phyloP scores from a whole-genome alignment of 495 filamentous ascomycete genomes.

The Tirmania nivea region DNA sequence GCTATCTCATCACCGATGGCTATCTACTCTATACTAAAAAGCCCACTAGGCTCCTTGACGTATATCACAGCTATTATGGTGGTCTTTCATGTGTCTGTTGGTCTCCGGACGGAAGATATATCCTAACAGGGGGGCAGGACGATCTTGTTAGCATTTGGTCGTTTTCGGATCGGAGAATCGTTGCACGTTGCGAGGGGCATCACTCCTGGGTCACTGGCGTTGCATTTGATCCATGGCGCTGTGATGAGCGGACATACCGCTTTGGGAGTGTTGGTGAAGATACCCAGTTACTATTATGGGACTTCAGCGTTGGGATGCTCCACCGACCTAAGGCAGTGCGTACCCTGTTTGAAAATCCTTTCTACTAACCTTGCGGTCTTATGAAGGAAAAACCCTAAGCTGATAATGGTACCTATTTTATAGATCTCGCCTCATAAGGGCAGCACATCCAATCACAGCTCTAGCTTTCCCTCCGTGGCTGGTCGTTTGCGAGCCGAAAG shows the following conservation, averaged over 20 bases:
- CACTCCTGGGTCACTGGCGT: conserved; percentile 88
- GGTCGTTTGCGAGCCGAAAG: conserved; percentile 16
- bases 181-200: conserved; percentile 84
- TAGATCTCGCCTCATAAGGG: conserved; percentile 32
- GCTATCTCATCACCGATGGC: not conserved
- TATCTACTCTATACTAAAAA: not conserved
- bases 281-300: conserved; percentile 74
- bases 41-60: conserved; percentile 43
- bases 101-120: conserved; percentile 93
- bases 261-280: conserved; percentile 94
- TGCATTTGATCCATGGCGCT: conserved; percentile 88
- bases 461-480: conserved; percentile 12
- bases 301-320: conserved; percentile 92
- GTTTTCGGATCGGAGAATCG: conserved; percentile 55
- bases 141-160: conserved; percentile 91
- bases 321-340: conserved; percentile 64
- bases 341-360: conserved; percentile 1
- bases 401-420: not conserved
- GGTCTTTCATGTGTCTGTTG: conserved; percentile 82
- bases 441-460: conserved; percentile 34
- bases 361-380: not conserved
- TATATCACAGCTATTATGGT: conserved; percentile 83
- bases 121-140: conserved; percentile 87
- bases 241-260: conserved; percentile 80
- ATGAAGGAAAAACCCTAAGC: not conserved